A percentile compares a stretch with the other conserved stretches of the same genome.
These are phyloP conservation scores for Lactifluus echinatus DNA, from an alignment of 768 basidiomycete species.

Conservation along the genomic window DNA sequence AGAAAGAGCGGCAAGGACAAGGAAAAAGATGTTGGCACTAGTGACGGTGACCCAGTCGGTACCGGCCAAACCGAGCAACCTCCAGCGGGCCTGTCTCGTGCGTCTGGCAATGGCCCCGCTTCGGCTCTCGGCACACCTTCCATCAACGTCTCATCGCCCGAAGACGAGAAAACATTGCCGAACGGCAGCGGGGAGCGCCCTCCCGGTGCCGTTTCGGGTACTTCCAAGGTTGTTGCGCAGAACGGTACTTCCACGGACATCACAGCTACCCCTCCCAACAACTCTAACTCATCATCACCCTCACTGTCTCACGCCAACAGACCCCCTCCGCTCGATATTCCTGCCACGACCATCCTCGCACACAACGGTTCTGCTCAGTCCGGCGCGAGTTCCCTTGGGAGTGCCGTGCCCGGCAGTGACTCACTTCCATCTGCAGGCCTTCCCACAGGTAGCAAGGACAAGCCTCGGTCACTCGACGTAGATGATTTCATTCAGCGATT, in stretches of 20 bases:
- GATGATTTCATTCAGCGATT: conserved; percentile 98
- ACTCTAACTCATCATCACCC: conserved; percentile 22
- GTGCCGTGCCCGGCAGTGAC: conserved; percentile 33
- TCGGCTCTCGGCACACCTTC: conserved; percentile 31
- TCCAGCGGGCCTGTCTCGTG: conserved; percentile 38
- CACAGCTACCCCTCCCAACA: conserved; percentile 29
- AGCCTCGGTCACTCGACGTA: conserved; percentile 72
- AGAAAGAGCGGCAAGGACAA: conserved; percentile 66
- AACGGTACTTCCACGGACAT: conserved; percentile 30
- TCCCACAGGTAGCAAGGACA: conserved; percentile 40
- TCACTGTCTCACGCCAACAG: conserved; percentile 27
- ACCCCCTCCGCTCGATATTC: conserved; percentile 65
- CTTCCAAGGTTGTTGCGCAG: conserved; percentile 15
- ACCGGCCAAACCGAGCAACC: conserved; percentile 34
- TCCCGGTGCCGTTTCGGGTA: conserved; percentile 24
- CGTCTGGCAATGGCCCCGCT: conserved; percentile 30
- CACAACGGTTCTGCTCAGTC: conserved; percentile 35
- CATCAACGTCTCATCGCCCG: conserved; percentile 30
- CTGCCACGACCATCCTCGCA: conserved; percentile 78
- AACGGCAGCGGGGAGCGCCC: conserved; percentile 36
- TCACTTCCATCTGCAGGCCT: conserved; percentile 28
- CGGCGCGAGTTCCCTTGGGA: conserved; percentile 42
- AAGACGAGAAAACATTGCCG: conserved; percentile 28
- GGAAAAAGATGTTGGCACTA: conserved; percentile 40
- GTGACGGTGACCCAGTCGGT: conserved; percentile 34